These are phyloP conservation scores for Syzygium malaccense DNA, from an alignment of 441 rosid genomes.

Conservation along the genomic window DNA sequence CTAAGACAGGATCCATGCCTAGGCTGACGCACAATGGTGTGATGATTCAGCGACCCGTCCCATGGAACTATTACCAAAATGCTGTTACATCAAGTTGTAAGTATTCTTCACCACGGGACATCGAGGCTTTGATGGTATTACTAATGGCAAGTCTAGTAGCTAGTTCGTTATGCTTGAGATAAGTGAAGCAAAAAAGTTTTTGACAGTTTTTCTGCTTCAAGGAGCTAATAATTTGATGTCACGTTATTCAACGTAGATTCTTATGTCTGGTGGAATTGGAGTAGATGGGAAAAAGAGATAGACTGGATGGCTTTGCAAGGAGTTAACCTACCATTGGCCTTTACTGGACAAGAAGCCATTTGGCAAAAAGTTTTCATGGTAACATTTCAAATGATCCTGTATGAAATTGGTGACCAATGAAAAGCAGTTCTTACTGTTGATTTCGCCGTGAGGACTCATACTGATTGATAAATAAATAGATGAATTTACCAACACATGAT, in stretches of 20 bases:
- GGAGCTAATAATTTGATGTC: constrained; percentile 1
- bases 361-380: constrained; percentile 97
- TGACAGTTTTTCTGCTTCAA: background rate
- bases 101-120: constrained; percentile 12
- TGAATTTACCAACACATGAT: background rate
- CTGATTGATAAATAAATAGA: background rate
- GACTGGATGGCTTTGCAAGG: constrained; percentile 99
- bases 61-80: constrained; percentile 98
- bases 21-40: constrained; percentile 53
- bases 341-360: constrained; percentile 90
- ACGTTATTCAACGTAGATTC: constrained; percentile 52
- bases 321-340: constrained; percentile 92
- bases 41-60: constrained; percentile 75
- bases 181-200: too few relatives aligned
- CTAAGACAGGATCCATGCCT: constrained; percentile 72
- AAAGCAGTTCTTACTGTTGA: background rate
- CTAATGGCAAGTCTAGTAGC: background rate
- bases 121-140: background rate
- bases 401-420: background rate
- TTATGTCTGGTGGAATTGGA: constrained; percentile 97
- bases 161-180: background rate
- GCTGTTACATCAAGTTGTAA: constrained; percentile 97
- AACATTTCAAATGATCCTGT: constrained; percentile 2
- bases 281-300: constrained; percentile 95
- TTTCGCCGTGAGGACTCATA: background rate